phyloP scores from a whole-genome alignment of 495 filamentous ascomycete species.

The Tuber magnatum region DNA sequence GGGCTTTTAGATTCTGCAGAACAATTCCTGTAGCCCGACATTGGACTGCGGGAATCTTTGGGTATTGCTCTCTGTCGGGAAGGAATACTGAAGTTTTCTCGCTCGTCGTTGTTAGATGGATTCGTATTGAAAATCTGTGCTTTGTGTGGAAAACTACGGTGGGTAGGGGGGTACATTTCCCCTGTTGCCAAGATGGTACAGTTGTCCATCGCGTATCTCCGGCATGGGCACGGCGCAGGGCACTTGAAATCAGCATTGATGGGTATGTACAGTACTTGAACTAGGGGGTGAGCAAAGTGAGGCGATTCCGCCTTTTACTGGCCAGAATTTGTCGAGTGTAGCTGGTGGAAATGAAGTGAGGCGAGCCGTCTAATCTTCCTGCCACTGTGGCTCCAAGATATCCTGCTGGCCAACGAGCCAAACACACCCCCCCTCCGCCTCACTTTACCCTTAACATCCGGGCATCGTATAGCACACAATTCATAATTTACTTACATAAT shows the following conservation, averaged over 20 bases:
- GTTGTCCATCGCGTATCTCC: not conserved
- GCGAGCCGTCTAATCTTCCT: too few species aligned
- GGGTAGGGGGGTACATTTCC: not conserved
- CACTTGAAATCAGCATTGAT: not conserved
- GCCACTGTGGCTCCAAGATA: too few species aligned
- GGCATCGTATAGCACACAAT: too few species aligned
- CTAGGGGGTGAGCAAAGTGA: too few species aligned
- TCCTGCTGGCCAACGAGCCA: too few species aligned
- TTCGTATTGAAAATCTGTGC: too few species aligned
- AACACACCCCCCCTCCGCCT: too few species aligned
- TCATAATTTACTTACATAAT: not conserved
- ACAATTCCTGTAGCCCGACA: not conserved
- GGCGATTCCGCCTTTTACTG: too few species aligned
- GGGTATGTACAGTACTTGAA: not conserved
- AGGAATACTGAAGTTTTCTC: not conserved
- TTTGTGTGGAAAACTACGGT: not conserved
- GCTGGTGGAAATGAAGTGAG: too few species aligned
- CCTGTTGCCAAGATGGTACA: not conserved
- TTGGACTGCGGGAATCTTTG: not conserved
- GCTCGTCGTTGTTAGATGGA: not conserved
- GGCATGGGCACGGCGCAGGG: not conserved
- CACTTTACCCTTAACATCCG: too few species aligned
- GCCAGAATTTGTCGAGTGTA: too few species aligned
- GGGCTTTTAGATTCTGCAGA: not conserved
- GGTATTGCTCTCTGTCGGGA: not conserved